Evolutionary conservation across 2,329 filamentous ascomycete species (phyloP).

Genomic region (Talaromyces verruculosus): DNA sequence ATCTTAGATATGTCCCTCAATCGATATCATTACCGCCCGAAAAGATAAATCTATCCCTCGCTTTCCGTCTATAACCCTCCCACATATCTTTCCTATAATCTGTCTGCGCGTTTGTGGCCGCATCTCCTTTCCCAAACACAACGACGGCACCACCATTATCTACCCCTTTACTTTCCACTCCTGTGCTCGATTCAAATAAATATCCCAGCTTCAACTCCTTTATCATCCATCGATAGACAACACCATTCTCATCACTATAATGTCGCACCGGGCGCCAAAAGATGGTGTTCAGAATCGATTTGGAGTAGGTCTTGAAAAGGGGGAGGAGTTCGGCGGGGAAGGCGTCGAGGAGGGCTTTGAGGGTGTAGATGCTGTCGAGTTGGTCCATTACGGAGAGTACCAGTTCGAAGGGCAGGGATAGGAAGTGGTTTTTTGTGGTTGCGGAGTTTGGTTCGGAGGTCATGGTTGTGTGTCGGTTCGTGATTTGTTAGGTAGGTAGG

Average conservation of each 20-base stretch:
- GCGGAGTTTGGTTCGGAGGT: not conserved
- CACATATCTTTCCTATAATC: not conserved
- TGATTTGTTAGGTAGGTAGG: not conserved
- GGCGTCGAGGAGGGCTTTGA: conserved; percentile 18
- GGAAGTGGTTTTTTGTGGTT: not conserved
- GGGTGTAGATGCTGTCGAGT: conserved; percentile 16
- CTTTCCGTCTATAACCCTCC: not conserved
- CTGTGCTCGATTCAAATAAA: not conserved
- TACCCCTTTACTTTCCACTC: too few species aligned
- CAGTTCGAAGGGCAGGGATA: conserved; percentile 17
- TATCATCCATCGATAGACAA: conserved; percentile 21
- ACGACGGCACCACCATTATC: not conserved
- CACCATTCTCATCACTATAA: conserved; percentile 14
- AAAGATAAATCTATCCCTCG: not conserved
- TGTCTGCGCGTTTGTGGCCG: not conserved
- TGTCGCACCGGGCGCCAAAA: conserved; percentile 19
- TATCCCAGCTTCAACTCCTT: conserved; percentile 15
- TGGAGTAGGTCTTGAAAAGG: conserved; percentile 13
- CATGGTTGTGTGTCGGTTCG: not conserved
- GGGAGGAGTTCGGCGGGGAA: conserved; percentile 14
- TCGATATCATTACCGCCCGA: conserved; percentile 18
- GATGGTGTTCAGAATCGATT: conserved; percentile 16
- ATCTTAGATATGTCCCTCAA: not conserved
- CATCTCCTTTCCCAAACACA: not conserved
- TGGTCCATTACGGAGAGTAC: conserved; percentile 15